Evolutionary conservation across 1,139 yeast genomes (phyloP).

Genomic region (Blastobotrys ciferrii): DNA sequence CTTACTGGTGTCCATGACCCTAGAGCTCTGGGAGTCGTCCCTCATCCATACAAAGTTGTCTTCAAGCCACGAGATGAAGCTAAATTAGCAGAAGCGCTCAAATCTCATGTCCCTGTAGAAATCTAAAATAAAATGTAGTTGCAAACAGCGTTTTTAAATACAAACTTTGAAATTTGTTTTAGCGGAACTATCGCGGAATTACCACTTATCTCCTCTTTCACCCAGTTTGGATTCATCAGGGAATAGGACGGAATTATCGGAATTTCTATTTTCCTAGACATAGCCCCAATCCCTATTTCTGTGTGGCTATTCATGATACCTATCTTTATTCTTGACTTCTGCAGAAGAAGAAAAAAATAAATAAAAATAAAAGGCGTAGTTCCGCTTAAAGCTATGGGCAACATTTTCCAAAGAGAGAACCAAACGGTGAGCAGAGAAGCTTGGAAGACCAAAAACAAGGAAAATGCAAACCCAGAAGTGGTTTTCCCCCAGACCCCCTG

Average conservation of each 20-base stretch:
- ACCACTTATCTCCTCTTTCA: not conserved
- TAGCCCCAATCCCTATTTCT: too few relatives aligned
- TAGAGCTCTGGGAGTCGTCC: slow-evolving; percentile 25
- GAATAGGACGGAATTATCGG: too few relatives aligned
- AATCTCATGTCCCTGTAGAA: not conserved
- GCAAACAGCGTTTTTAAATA: not conserved
- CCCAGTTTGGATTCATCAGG: not conserved
- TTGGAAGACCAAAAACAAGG: too few relatives aligned
- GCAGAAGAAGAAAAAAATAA: too few relatives aligned
- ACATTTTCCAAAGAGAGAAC: too few relatives aligned
- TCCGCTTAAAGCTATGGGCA: too few relatives aligned
- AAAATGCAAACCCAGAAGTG: too few relatives aligned
- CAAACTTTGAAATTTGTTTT: not conserved
- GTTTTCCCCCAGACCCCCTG: too few relatives aligned
- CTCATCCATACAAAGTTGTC: slow-evolving; percentile 23
- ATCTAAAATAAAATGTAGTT: slow-evolving; percentile 1
- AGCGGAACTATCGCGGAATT: not conserved
- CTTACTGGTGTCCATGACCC: slow-evolving; percentile 27
- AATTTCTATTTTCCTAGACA: not conserved
- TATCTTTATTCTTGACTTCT: too few relatives aligned
- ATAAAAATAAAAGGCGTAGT: too few relatives aligned
- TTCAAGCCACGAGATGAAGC: slow-evolving; percentile 24
- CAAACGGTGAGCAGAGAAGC: too few relatives aligned
- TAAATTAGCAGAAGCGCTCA: slow-evolving; percentile 13
- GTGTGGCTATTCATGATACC: too few relatives aligned